These are phyloP conservation scores for Larix kaempferi DNA, from an alignment of 75 land plant species.

Conservation along the genomic window DNA sequence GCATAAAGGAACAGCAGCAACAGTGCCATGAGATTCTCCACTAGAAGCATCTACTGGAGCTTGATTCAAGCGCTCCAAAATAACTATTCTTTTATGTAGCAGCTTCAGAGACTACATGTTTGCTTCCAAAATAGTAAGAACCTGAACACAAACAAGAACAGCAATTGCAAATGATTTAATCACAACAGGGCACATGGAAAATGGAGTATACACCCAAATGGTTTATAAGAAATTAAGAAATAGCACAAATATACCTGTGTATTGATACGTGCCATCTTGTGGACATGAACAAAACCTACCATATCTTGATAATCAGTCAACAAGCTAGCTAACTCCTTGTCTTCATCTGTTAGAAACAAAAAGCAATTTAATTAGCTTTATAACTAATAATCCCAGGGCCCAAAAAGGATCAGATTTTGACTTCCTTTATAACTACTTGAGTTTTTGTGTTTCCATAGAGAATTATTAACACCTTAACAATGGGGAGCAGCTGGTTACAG, in stretches of 20 bases:
- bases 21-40: constrained; percentile 52
- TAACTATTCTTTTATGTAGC: constrained; percentile 46
- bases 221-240: neutral
- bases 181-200: neutral
- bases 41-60: constrained; percentile 90
- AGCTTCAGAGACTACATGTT: constrained; percentile 73
- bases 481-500: neutral
- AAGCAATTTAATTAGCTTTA: neutral
- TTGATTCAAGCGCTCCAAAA: constrained; percentile 80
- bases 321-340: constrained; percentile 77
- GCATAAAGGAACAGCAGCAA: constrained; percentile 51
- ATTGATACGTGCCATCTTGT: constrained; percentile 78
- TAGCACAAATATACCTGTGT: constrained; percentile 59
- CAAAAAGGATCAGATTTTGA: neutral
- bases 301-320: constrained; percentile 88
- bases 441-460: neutral
- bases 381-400: neutral
- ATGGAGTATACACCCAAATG: neutral
- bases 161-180: neutral
- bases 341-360: constrained; percentile 66
- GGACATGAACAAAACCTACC: constrained; percentile 81
- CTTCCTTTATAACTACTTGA: neutral
- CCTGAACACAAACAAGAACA: constrained; percentile 38
- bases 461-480: neutral
- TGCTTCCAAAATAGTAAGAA: constrained; percentile 72